Percentiles rank a stretch among this genome's conserved stretches.
Evolutionary conservation across 129 eudicot species (phyloP).

Genomic region (Daucus carota): DNA sequence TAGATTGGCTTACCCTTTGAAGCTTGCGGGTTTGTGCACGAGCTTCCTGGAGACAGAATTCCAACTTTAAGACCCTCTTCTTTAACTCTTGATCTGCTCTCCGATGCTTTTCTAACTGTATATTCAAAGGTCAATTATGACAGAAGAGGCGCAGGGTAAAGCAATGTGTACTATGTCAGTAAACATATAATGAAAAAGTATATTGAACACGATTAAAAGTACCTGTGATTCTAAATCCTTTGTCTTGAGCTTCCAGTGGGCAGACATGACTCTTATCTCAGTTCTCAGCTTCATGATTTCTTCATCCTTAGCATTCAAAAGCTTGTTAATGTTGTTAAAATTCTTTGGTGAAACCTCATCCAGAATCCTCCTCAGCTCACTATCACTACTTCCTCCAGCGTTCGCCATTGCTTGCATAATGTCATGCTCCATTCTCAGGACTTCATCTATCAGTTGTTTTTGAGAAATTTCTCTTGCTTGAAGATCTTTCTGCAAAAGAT

Average conservation of each 20-base stretch:
- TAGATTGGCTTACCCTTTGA: constrained; percentile 57
- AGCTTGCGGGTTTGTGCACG: constrained; percentile 96
- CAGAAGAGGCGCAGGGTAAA: neutral
- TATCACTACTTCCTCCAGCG: constrained; percentile 53
- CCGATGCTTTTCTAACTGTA: constrained; percentile 87
- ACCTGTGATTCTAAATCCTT: constrained; percentile 90
- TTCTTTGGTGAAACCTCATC: constrained; percentile 85
- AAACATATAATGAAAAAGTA: neutral
- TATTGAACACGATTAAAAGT: neutral
- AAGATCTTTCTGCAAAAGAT: constrained; percentile 77
- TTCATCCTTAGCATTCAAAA: constrained; percentile 66
- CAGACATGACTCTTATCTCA: constrained; percentile 71
- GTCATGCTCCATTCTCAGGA: constrained; percentile 70
- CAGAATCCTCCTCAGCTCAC: constrained; percentile 63
- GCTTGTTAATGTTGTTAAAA: constrained; percentile 57
- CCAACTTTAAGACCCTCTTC: constrained; percentile 82
- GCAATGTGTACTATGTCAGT: neutral
- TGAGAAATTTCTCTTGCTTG: constrained; percentile 72
- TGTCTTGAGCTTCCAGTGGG: constrained; percentile 87
- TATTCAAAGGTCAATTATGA: neutral
- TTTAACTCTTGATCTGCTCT: constrained; percentile 91
- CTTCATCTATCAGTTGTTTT: constrained; percentile 87
- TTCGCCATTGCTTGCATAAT: constrained; percentile 76
- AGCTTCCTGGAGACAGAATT: constrained; percentile 96
- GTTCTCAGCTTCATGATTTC: constrained; percentile 70